phyloP scores from a whole-genome alignment of 2,329 filamentous ascomycete species.

The Neoscytalidium dimidiatum region DNA sequence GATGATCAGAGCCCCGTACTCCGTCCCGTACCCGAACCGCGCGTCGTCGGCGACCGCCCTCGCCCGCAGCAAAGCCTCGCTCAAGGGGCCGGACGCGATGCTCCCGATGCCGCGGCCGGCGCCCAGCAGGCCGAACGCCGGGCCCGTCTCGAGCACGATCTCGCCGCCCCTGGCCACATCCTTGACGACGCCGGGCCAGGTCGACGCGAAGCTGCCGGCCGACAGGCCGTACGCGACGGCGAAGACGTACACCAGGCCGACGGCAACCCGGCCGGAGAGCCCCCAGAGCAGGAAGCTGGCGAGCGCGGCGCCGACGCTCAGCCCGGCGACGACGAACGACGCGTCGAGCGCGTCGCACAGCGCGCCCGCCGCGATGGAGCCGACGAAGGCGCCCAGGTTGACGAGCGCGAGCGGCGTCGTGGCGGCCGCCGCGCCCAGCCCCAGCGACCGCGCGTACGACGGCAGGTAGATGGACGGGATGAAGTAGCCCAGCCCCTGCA shows the following conservation, averaged over 20 bases:
- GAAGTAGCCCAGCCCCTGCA: conserved; percentile 47
- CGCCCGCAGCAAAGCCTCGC: conserved; percentile 41
- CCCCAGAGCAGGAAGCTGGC: conserved; percentile 50
- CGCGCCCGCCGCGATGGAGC: conserved; percentile 40
- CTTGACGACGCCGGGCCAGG: conserved; percentile 39
- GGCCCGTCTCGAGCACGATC: conserved; percentile 43
- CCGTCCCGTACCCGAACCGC: conserved; percentile 32
- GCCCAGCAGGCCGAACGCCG: conserved; percentile 49
- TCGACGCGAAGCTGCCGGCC: conserved; percentile 41
- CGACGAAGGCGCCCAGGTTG: conserved; percentile 41
- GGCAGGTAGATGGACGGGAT: conserved; percentile 47
- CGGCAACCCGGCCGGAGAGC: conserved; percentile 37
- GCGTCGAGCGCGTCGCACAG: conserved; percentile 43
- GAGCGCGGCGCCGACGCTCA: conserved; percentile 37
- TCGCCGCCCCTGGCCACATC: conserved; percentile 39
- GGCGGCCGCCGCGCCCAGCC: conserved; percentile 36
- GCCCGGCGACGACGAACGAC: conserved; percentile 39
- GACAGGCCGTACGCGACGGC: conserved; percentile 45
- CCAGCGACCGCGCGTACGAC: conserved; percentile 37
- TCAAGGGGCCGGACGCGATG: conserved; percentile 52
- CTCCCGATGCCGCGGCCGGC: conserved; percentile 52
- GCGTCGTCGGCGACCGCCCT: not conserved
- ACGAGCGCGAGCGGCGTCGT: conserved; percentile 42
- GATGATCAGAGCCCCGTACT: conserved; percentile 37
- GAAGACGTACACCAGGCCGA: conserved; percentile 45